Conservation (phyloP, 2,329 filamentous ascomycete genomes). For the Chalaropsis thielavioides region DNA sequence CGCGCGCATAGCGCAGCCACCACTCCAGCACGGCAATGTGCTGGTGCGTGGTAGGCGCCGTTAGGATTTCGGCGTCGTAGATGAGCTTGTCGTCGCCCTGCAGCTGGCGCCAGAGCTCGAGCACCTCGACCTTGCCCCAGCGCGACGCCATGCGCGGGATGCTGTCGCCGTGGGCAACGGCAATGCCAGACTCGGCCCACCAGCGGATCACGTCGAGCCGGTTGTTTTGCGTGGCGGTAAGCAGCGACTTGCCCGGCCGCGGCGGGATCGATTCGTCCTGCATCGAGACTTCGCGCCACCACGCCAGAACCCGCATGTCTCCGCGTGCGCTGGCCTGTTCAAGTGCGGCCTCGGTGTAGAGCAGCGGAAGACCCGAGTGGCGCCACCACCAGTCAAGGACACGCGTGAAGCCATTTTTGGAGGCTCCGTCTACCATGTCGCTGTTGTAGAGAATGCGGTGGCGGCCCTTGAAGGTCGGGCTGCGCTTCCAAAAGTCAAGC, state of each 20-base stretch:
- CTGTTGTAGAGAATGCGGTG: conserved; percentile 53
- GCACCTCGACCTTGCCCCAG: conserved; percentile 68
- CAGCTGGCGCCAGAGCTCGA: conserved; percentile 64
- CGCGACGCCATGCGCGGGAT: conserved; percentile 74
- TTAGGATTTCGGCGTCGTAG: conserved; percentile 70
- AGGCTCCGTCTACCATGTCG: conserved; percentile 78
- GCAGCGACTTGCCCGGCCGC: conserved; percentile 71
- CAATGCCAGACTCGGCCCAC: conserved; percentile 74
- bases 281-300: conserved; percentile 67
- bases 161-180: conserved; percentile 64
- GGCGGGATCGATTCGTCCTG: conserved; percentile 46
- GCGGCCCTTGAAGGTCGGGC: conserved; percentile 67
- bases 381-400: conserved; percentile 87
- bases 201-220: conserved; percentile 64
- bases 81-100: conserved; percentile 53
- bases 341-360: conserved; percentile 74
- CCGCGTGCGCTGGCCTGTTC: conserved; percentile 78
- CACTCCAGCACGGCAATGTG: conserved; percentile 77
- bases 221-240: conserved; percentile 71
- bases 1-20: conserved; percentile 62
- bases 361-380: conserved; percentile 58
- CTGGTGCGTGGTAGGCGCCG: conserved; percentile 75
- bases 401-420: conserved; percentile 67
- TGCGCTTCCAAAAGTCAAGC: conserved; percentile 81
- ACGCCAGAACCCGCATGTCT: conserved; percentile 73